Evolutionary conservation across 306 rosid genomes (phyloP), one percentile per base, ranked within the genome.

Genomic region (Acmispon strigosus): DNA sequence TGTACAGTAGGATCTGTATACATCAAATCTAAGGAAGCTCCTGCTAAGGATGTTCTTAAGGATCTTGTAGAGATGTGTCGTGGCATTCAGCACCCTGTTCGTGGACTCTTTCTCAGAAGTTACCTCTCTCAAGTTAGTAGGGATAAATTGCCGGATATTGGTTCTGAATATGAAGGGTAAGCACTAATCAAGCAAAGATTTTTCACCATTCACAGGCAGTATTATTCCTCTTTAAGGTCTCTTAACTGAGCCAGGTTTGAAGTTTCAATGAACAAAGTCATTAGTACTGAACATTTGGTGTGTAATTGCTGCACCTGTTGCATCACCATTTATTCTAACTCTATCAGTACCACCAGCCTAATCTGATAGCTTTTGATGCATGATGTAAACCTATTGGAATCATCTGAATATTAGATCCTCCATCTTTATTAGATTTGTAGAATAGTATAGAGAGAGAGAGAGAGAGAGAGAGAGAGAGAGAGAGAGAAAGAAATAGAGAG

Each of bases 21-120:
- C 88, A 86, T 90, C 66, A 89, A 86, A 48, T 89, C 96, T 22
- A 91, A 89, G 86, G 97, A 89, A 72, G 99, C 90, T 67, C 99
- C 96, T 18, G 97, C 99, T 16, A 94, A 87, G 82, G 98, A 93
- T 54, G 84, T 93, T 69, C 99, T 91, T 62, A 91, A 90, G 84
- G 99, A 94, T 82, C 97, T 90, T 22, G 97, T 91, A 24, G 99
- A 94, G 72, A 90, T 90, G 97, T 94, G 97, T 76, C 97, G 87
- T 56, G 97, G 87, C 54, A 87, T 91, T 83, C 99, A 90, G 41
- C 88, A 94, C 78, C 98, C 98, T 45, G 72, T 90, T 37, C 97
- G 97, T 4, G 97, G 98, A 19, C 97, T 92, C 42, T 92, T 92
- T 83, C 79, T 90, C 52, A 85, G 98, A 79, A 88, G 92, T 72